phyloP scores from a whole-genome alignment of 345 rosid species.

The Linum tenue region DNA sequence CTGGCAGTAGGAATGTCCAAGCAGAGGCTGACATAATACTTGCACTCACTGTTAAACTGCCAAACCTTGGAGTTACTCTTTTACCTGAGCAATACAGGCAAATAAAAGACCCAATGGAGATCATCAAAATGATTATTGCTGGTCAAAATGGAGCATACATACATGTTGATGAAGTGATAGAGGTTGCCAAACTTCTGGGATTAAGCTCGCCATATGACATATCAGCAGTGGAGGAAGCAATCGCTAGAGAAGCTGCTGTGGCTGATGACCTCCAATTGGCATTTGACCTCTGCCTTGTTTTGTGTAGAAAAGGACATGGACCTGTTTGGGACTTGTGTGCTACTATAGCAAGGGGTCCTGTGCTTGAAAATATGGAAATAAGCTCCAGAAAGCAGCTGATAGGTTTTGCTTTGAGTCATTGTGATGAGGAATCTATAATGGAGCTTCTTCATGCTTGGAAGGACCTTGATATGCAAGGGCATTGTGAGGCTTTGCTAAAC shows the following conservation, averaged over 20 bases:
- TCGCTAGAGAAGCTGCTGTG: constrained; percentile 98
- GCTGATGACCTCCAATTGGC: constrained; percentile 97
- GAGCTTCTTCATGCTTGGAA: constrained; percentile 97
- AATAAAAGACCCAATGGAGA: constrained; percentile 93
- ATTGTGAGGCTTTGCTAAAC: constrained; percentile 55
- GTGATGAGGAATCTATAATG: constrained; percentile 83
- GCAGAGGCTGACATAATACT: constrained; percentile 78
- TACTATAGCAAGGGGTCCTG: constrained; percentile 96
- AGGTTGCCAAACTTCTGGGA: constrained; percentile 95
- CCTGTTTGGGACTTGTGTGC: constrained; percentile 93
- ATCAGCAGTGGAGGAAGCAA: constrained; percentile 85
- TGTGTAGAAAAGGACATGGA: constrained; percentile 88
- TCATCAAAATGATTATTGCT: constrained; percentile 85
- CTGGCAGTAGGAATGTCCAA: constrained; percentile 66
- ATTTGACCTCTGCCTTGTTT: constrained; percentile 77
- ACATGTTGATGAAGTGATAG: constrained; percentile 81
- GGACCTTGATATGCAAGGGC: constrained; percentile 86
- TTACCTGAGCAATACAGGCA: constrained; percentile 89
- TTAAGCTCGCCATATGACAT: constrained; percentile 65
- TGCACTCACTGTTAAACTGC: constrained; percentile 82
- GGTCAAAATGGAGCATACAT: constrained; percentile 83
- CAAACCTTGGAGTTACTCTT: constrained; percentile 82
- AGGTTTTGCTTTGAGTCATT: constrained; percentile 89
- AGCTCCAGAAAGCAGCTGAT: constrained; percentile 67
- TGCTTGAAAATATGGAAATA: constrained; percentile 79